Evolutionary conservation across 2,329 filamentous ascomycete species (phyloP), one percentile per base, ranked within the genome.

Genomic region (Stachybotrys chartarum): DNA sequence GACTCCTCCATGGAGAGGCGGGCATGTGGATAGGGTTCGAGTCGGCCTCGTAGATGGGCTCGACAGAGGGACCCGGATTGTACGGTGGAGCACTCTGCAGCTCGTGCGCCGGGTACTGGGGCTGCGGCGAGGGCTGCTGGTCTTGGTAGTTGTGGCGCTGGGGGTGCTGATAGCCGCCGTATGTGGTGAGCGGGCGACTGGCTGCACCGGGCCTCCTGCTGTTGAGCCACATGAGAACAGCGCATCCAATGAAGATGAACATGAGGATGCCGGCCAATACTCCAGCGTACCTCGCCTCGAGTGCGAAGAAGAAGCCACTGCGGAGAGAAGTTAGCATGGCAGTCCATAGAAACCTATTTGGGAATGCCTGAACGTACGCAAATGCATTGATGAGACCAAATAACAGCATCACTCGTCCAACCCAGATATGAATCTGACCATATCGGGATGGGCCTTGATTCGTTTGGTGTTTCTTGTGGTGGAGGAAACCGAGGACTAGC

Each of bases 261-360:
- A 81, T 66, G 35, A 81, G 66, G 35, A 81, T 64, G 30, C 72
- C 76, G 8, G 75, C 72, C n/a, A 82, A 73, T 39, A 77, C 70
- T 61, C 73, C 76, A 58, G 77, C 72, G 56, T 75, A 77, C 50
- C 66, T 67, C n/a, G 71, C 62, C 54, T 79, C 78, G 14, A 77
- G 69, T 3, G 83, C 81, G 53, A 85, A 78, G 0, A 75, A 73
- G 63, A 85, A 84, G 30, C 84, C 84, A 6, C 79, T 82, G 51
- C 8, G 46, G 5, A 45, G 18, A 24, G 16, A 52, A 56, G 60
- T 59, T 47, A 59, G 57, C 30, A 18, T 30, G 7, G 11, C 24
- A 1, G 54, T 30, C 35, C 51, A 47, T 11, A 48, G 7, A 18
- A 14, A 6, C 7, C 3, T 7, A 17, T 5, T 4, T 16, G 17